Conservation (phyloP, 495 filamentous ascomycete genomes). For the Glutinoglossum americanum region DNA sequence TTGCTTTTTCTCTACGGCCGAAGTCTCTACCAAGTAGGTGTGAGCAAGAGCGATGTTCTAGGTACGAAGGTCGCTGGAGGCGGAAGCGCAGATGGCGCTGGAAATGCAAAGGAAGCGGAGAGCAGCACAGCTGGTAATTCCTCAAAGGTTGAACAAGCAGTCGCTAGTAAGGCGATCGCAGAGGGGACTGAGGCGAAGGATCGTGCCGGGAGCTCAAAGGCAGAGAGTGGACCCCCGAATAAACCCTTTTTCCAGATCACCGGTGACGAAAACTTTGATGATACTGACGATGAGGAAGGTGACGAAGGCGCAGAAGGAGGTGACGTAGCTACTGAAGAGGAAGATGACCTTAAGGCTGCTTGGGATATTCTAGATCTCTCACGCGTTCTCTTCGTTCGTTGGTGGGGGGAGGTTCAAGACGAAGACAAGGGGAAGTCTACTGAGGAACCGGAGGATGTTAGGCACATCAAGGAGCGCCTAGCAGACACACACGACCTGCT, state of each 20-base stretch:
- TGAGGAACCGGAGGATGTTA: conserved; percentile 22
- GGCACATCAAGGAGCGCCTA: conserved; percentile 56
- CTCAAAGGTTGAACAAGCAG: conserved; percentile 17
- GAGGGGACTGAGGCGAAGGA: conserved; percentile 10
- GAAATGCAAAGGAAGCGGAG: conserved; percentile 25
- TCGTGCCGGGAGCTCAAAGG: conserved; percentile 8
- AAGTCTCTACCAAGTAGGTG: conserved; percentile 75
- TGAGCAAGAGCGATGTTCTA: conserved; percentile 84
- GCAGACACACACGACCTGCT: conserved; percentile 83
- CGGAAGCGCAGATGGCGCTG: conserved; percentile 10
- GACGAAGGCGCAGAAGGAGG: conserved; percentile 18
- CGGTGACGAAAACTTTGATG: conserved; percentile 82
- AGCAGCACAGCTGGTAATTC: not conserved
- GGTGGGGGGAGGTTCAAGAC: conserved; percentile 31
- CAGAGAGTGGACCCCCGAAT: conserved; percentile 22
- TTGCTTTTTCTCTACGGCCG: conserved; percentile 86
- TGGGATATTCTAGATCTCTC: conserved; percentile 86
- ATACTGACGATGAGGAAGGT: conserved; percentile 48
- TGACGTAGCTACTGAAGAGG: conserved; percentile 33
- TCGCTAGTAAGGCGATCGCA: conserved; percentile 21
- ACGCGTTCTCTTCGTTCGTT: conserved; percentile 51
- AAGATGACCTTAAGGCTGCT: conserved; percentile 73
- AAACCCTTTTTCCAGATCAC: conserved; percentile 80
- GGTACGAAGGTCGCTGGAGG: conserved; percentile 57
- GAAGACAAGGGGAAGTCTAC: conserved; percentile 28